Evolutionary conservation across 2,329 filamentous ascomycete species (phyloP).

Genomic region (Aureobasidium namibiae): DNA sequence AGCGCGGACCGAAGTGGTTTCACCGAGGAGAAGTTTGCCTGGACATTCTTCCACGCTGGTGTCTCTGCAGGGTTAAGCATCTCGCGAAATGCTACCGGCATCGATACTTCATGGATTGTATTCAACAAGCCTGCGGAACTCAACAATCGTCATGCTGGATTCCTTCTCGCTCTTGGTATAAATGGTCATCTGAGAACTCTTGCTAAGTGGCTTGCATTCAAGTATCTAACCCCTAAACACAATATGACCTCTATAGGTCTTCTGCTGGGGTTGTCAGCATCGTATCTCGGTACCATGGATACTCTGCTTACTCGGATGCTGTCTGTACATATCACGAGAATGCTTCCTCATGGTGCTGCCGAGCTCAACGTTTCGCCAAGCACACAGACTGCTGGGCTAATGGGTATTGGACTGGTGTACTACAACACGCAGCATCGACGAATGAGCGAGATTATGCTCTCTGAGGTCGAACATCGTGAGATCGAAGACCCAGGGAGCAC

Average conservation of each 20-base stretch:
- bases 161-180: conserved; percentile 79
- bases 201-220: conserved; percentile 97
- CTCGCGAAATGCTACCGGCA: conserved; percentile 79
- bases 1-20: conserved; percentile 84
- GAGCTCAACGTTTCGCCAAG: conserved; percentile 88
- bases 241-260: conserved; percentile 98
- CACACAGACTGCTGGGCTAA: conserved; percentile 90
- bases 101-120: conserved; percentile 97
- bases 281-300: conserved; percentile 95
- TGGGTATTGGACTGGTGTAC: conserved; percentile 93
- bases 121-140: conserved; percentile 94
- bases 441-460: conserved; percentile 99
- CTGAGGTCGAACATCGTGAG: conserved; percentile 85
- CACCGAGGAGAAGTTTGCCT: conserved; percentile 93
- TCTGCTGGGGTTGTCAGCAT: conserved; percentile 84
- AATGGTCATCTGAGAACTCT: conserved; percentile 92
- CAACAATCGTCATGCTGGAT: conserved; percentile 92
- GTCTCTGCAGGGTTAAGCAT: conserved; percentile 90
- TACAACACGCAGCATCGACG: conserved; percentile 91
- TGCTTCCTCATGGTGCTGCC: conserved; percentile 85
- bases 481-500: conserved; percentile 59
- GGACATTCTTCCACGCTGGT: conserved; percentile 97
- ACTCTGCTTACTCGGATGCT: conserved; percentile 85
- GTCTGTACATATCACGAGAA: conserved; percentile 90
- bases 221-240: conserved; percentile 97